Evolutionary conservation across 2,329 filamentous ascomycete genomes (phyloP), one percentile per base, ranked within the genome.

Genomic region (Colletotrichum orbiculare): DNA sequence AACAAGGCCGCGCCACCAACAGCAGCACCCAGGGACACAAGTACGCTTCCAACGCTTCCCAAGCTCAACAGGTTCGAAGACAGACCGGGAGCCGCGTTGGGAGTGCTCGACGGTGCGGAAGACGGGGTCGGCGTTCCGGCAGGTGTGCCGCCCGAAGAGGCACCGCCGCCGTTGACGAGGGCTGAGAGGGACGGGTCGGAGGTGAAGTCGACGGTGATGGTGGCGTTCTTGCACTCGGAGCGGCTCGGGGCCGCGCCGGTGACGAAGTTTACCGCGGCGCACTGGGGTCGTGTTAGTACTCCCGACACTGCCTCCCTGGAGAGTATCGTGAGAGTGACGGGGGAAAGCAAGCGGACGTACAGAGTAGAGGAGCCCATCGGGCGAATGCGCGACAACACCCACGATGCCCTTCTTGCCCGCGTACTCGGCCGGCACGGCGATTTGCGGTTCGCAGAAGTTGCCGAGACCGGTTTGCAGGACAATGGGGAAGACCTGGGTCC

Each of bases 291-390:
- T 10, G 34, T 67, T 59, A 68, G 58, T 53, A 6, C 54, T 59
- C 25, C 25, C 1, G 25, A 25, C 25, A 25, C 13, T 41, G 2
- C 41, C 10, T 5, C 13, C 11, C 35, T 35, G 47, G 2, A 13
- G 3, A 8, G 11, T 6, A 6, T 33, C 8, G 11, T 9, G 34
- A 6, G 5, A 17, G 17, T n/a, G 8, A 10, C 12, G 12, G 15
- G 35, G 6, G 2, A n/a, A 25, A 25, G 7, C 25, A 59, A n/a
- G 4, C 8, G 34, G 25, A 69, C 78, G 57, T 74, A 88, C 86
- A 79, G 87, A 83, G 71, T 82, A 89, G 6, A 89, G 74, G 13
- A 85, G 67, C 3, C 87, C 87, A 65, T 90, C 87, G 0, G 81
- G 76, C 0, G 82, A 86, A 17, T 83, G 77, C 25, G 79, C 81